phyloP scores from a whole-genome alignment of 352 stramenopile genomes.

The Phytopythium kandeliae region DNA sequence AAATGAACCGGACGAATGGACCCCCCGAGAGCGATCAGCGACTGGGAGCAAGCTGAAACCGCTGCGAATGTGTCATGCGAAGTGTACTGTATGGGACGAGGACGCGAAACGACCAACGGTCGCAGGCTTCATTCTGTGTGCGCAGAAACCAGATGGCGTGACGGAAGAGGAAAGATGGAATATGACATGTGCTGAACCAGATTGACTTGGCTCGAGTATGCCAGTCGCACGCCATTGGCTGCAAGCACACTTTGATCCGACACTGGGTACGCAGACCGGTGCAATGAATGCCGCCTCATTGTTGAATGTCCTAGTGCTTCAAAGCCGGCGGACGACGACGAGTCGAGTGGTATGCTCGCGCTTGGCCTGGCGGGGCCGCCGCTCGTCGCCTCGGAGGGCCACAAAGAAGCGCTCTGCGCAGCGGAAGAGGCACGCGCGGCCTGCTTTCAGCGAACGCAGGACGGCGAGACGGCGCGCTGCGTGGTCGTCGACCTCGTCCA shows the following conservation, averaged over 20 bases:
- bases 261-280: too few relatives aligned
- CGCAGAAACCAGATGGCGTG: not conserved
- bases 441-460: slow-evolving; percentile 2
- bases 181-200: not conserved
- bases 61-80: too few relatives aligned
- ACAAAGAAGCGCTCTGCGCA: slow-evolving; percentile 3
- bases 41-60: slow-evolving; percentile 6
- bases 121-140: not conserved
- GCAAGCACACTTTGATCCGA: too few relatives aligned
- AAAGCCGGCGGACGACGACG: not conserved
- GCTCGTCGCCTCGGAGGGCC: not conserved
- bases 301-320: not conserved
- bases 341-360: slow-evolving; percentile 2
- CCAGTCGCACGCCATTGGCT: not conserved
- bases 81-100: too few relatives aligned
- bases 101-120: not conserved
- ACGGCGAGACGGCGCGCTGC: not conserved
- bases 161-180: not conserved
- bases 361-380: not conserved
- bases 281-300: too few relatives aligned
- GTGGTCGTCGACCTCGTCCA: too few relatives aligned
- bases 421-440: not conserved
- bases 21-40: not conserved
- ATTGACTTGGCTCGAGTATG: slow-evolving; percentile 4
- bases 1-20: slow-evolving; percentile 9